phyloP scores from a whole-genome alignment of 2,329 filamentous ascomycete genomes.

The Calonectria naviculata region DNA sequence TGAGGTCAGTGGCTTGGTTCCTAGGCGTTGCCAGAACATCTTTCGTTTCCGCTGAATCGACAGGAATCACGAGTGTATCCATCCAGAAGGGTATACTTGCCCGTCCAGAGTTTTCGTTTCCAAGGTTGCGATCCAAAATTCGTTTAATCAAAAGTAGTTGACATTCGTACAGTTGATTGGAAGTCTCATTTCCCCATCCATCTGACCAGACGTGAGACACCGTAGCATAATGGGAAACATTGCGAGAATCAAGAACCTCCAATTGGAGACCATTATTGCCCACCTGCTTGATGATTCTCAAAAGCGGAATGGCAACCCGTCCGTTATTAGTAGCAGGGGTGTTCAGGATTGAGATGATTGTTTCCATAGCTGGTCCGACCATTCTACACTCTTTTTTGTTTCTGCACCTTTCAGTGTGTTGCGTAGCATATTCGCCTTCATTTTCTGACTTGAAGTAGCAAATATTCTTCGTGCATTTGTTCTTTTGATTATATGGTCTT shows the following conservation, averaged over 20 bases:
- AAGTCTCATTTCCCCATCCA: background rate
- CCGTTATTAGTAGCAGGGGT: background rate
- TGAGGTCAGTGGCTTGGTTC: too few relatives aligned
- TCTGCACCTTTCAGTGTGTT: too few relatives aligned
- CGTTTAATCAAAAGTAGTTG: background rate
- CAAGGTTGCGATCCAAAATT: too few relatives aligned
- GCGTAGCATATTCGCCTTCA: background rate
- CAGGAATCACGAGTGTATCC: background rate
- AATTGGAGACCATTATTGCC: too few relatives aligned
- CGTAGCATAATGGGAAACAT: too few relatives aligned
- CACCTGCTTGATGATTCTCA: too few relatives aligned
- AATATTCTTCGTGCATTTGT: background rate
- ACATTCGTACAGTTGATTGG: background rate
- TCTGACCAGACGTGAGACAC: background rate
- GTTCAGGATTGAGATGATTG: background rate
- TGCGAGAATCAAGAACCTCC: too few relatives aligned
- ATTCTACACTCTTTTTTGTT: background rate
- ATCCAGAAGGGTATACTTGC: background rate
- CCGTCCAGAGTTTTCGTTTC: too few relatives aligned
- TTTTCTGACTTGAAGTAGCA: background rate
- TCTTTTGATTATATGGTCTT: background rate
- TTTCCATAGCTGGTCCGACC: background rate
- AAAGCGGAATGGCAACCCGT: too few relatives aligned
- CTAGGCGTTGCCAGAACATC: too few relatives aligned
- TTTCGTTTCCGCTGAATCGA: background rate